phyloP scores from a whole-genome alignment of 768 basidiomycete genomes.

The Sporobolomyces roseus region DNA sequence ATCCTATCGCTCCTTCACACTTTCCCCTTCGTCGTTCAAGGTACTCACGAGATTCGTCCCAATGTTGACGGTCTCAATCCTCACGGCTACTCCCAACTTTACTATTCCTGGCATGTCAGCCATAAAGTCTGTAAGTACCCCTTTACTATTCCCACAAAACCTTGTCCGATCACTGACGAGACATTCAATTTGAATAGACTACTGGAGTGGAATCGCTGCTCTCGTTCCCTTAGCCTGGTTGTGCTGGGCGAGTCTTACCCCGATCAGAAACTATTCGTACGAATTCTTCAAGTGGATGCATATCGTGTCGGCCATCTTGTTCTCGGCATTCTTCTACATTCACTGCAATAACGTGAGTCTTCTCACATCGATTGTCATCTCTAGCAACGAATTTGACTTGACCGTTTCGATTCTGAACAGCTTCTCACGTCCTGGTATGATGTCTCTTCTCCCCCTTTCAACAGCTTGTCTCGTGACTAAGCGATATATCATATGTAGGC shows the following conservation, averaged over 20 bases:
- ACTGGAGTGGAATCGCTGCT: slow-evolving; percentile 40
- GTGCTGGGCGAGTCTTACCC: slow-evolving; percentile 40
- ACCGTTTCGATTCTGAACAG: too few relatives aligned
- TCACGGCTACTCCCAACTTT: slow-evolving; percentile 30
- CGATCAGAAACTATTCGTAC: slow-evolving; percentile 38
- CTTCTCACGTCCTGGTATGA: slow-evolving; percentile 18
- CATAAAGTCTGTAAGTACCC: slow-evolving; percentile 31
- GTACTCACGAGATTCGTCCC: slow-evolving; percentile 37
- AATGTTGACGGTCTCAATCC: slow-evolving; percentile 38
- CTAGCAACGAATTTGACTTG: too few relatives aligned
- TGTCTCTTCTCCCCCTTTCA: neutral
- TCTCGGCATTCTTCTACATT: slow-evolving; percentile 46
- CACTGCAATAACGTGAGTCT: slow-evolving; percentile 46
- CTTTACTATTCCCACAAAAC: too few relatives aligned
- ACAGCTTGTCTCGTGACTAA: too few relatives aligned
- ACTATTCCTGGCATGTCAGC: slow-evolving; percentile 35
- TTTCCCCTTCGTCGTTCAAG: slow-evolving; percentile 43
- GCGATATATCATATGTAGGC: slow-evolving; percentile 30
- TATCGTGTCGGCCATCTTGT: slow-evolving; percentile 43
- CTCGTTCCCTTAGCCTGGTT: slow-evolving; percentile 42
- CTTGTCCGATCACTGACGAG: too few relatives aligned
- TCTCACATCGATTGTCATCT: too few relatives aligned
- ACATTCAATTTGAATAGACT: too few relatives aligned
- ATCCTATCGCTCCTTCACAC: slow-evolving; percentile 40
- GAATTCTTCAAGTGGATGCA: slow-evolving; percentile 44